Evolutionary conservation across 2,329 filamentous ascomycete species (phyloP), one percentile per base, ranked within the genome.

Genomic region (Periconia digitata): DNA sequence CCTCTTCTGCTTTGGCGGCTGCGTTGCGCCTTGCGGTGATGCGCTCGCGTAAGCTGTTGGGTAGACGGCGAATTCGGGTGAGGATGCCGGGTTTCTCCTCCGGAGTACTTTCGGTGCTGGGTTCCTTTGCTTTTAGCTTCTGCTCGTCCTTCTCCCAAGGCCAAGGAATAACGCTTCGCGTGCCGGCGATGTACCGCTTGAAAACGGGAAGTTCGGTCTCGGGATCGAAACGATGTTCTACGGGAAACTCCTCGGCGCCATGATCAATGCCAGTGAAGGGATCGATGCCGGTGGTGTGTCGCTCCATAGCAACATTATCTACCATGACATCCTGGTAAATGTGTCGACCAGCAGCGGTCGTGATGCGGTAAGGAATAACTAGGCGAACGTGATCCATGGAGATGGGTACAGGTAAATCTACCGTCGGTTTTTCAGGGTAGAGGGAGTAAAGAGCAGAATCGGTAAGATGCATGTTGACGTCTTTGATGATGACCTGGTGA

Each of bases 351-450:
- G 94, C 83, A 42, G 50, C 45, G 12, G 36, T 46, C 13, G 49
- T 52, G 15, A 78, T 77, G 45, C 95, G 57, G 44, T 63, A 76
- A 18, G 89, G 85, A 65, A 89, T 84, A 41, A 97, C 90, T 27
- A 96, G 88, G 48, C 90, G 89, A 55, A 97, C 79, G 52, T 88
- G 79, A 27, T 82, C 80, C 62, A 95, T 79, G 45, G 87, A 79
- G 24, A 95, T 70, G 24, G 84, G 76, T 32, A 3, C n/a, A 10
- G 27, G 3, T 4, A 32, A 15, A 15, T 12, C 7, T 12, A 27
- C 24, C 7, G 48, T 3, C 36, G 32, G 38, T 47, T 52, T 56
- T 54, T 80, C 37, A 74, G 50, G 8, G 73, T 70, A 16, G 76
- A 54, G 44, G 62, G 57, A 48, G 72, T 62, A 71, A 77, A 72